Base-by-base conservation (phyloP, 2,329 filamentous ascomycete genomes). In the Didymella glomerata region DNA sequence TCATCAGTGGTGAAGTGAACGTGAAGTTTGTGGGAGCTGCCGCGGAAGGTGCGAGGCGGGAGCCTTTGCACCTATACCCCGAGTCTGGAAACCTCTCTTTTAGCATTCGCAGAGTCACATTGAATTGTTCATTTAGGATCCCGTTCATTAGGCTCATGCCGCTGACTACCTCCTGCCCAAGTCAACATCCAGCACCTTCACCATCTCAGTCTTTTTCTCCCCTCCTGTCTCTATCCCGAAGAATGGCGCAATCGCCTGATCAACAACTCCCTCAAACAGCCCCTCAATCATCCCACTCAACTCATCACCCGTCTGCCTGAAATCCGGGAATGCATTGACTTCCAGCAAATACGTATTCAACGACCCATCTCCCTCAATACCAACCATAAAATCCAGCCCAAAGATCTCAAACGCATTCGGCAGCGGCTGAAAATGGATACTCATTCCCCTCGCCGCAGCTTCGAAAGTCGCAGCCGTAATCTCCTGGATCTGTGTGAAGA, bases 261-360 rank as follows among this genome's bases (percentile, higher is more conserved):
- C 82, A 41, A 97, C 82, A 22, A 92, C 89, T 11, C 86, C 90
- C 68, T 86, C 84, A 83, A 96, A 95, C 66, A 99, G 82, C 8
- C 88, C 90, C 20, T 82, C 85, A 24, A 99, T 89, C 40, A 98
- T 77, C 0, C 80, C 85, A 72, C 84, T 86, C 64, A 96, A 78
- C 56, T 90, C 89, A 8, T 84, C 84, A 0, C 95, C 95, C 16
- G 93, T 97, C 85, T 98, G 94, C 72, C 86, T 88, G 73, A 98
- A 98, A 79, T 99, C 95, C 10, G 95, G 95, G 78, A 96, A 99
- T 0, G 94, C 92, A 80, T 99, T 99, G 30, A 96, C 86, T 80
- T 99, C 95, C 56, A 99, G 80, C 70, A 99, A 76, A 87, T 88
- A 97, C 3, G 87, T 85, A 3, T 71, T 82, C 41, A 76, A 20